Conservation (phyloP, 345 rosid species). For the Cardamine occulta region DNA sequence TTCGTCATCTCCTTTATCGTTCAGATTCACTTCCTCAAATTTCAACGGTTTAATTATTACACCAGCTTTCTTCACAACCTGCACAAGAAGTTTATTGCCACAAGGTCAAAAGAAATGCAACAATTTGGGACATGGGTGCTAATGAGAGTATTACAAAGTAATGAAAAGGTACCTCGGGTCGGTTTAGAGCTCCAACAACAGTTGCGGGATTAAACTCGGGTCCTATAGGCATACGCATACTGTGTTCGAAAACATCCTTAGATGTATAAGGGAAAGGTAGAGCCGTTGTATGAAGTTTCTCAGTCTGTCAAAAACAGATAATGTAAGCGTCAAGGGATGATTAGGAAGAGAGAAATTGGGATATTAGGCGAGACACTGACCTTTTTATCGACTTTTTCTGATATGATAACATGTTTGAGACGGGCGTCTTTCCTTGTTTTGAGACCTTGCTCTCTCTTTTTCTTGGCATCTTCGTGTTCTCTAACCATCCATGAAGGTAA, state of each 20-base stretch:
- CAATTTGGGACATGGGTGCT: not conserved
- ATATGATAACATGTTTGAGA: constrained; percentile 74
- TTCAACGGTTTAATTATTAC: constrained; percentile 76
- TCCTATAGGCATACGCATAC: constrained; percentile 92
- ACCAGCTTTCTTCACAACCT: constrained; percentile 88
- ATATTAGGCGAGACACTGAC: constrained; percentile 46
- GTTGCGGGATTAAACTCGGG: constrained; percentile 90
- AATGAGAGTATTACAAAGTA: constrained; percentile 9
- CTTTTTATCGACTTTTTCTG: constrained; percentile 87
- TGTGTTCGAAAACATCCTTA: constrained; percentile 75
- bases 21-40: constrained; percentile 70
- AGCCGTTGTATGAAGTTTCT: constrained; percentile 69
- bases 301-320: constrained; percentile 55
- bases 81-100: constrained; percentile 20
- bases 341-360: not conserved
- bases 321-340: constrained; percentile 19
- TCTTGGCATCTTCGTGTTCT: constrained; percentile 73
- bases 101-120: constrained; percentile 4
- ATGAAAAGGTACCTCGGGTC: constrained; percentile 62
- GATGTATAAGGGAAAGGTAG: constrained; percentile 87
- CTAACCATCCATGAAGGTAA: constrained; percentile 78
- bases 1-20: constrained; percentile 53
- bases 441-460: constrained; percentile 68
- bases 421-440: constrained; percentile 85
- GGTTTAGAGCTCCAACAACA: constrained; percentile 64